Percentiles rank a stretch among this genome's conserved stretches.
phyloP scores from a whole-genome alignment of 805 yeast species.

The Alloascoidea hylecoeti region DNA sequence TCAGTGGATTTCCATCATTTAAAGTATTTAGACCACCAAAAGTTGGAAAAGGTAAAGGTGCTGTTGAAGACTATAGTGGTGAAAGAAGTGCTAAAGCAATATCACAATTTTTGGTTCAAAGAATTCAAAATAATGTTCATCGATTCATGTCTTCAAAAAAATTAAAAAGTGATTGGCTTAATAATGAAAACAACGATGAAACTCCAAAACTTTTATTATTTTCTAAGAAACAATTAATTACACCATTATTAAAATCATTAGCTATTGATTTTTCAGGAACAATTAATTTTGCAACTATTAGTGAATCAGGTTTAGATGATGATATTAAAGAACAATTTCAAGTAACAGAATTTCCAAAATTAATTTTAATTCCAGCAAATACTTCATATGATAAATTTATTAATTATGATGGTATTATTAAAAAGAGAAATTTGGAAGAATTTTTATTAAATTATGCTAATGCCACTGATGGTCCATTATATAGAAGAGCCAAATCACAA shows the following conservation, averaged over 20 bases:
- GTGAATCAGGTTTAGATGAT: slow-evolving; percentile 12
- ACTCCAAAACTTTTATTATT: slow-evolving; percentile 34
- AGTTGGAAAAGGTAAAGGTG: slow-evolving; percentile 12
- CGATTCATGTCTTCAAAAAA: slow-evolving; percentile 24
- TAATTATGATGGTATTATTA: slow-evolving; percentile 17
- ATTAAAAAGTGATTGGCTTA: slow-evolving; percentile 15
- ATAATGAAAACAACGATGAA: slow-evolving; percentile 6
- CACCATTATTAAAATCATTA: slow-evolving; percentile 46
- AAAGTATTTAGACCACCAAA: slow-evolving; percentile 77
- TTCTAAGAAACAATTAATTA: slow-evolving; percentile 30
- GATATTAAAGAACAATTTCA: slow-evolving; percentile 12
- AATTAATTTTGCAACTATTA: slow-evolving; percentile 26
- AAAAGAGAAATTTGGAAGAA: slow-evolving; percentile 17
- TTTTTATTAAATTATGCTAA: slow-evolving; percentile 17
- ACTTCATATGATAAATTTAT: slow-evolving; percentile 9
- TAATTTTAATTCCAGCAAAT: slow-evolving; percentile 18
- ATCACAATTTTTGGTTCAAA: slow-evolving; percentile 14
- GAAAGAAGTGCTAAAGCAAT: slow-evolving; percentile 4
- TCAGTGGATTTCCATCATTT: slow-evolving; percentile 78
- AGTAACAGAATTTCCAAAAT: slow-evolving; percentile 14
- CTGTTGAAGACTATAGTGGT: slow-evolving; percentile 14
- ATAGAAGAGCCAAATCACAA: slow-evolving; percentile 10
- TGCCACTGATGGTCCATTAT: slow-evolving; percentile 21
- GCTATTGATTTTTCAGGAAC: slow-evolving; percentile 54
- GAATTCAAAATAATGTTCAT: slow-evolving; percentile 55